Evolutionary conservation across 306 rosid species (phyloP).

Genomic region (Astragalus membranaceus): DNA sequence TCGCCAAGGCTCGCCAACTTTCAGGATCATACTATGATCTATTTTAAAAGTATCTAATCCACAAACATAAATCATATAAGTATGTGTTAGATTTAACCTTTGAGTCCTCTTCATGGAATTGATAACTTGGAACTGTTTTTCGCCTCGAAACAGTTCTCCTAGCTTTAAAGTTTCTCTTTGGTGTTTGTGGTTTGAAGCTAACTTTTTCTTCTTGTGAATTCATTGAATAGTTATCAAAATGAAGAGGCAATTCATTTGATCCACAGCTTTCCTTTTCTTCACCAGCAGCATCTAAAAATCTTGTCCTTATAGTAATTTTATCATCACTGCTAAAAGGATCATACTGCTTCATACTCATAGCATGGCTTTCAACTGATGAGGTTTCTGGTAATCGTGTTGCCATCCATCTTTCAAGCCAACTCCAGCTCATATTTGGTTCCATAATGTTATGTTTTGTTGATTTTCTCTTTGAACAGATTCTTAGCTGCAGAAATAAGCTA

Average conservation of each 20-base stretch:
- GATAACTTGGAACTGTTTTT: constrained; percentile 52
- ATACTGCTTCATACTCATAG: constrained; percentile 31
- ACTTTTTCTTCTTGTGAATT: constrained; percentile 30
- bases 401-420: constrained; percentile 99
- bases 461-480: constrained; percentile 75
- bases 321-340: constrained; percentile 29
- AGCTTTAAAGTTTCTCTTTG: constrained; percentile 36
- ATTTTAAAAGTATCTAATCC: not conserved
- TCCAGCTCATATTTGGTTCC: constrained; percentile 83
- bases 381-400: constrained; percentile 75
- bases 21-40: not conserved
- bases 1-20: too few species aligned
- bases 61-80: not conserved
- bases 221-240: constrained; percentile 42
- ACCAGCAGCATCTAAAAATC: constrained; percentile 42
- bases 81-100: constrained; percentile 28
- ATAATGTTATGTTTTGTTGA: constrained; percentile 28
- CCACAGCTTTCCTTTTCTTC: constrained; percentile 94
- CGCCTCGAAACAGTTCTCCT: constrained; percentile 47
- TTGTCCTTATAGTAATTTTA: constrained; percentile 24
- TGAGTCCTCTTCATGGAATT: constrained; percentile 31
- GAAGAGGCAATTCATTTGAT: constrained; percentile 71
- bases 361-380: constrained; percentile 46
- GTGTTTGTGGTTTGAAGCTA: constrained; percentile 25
- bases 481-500: constrained; percentile 33